Conservation (phyloP, 306 rosid species). For the Arachis stenosperma region DNA sequence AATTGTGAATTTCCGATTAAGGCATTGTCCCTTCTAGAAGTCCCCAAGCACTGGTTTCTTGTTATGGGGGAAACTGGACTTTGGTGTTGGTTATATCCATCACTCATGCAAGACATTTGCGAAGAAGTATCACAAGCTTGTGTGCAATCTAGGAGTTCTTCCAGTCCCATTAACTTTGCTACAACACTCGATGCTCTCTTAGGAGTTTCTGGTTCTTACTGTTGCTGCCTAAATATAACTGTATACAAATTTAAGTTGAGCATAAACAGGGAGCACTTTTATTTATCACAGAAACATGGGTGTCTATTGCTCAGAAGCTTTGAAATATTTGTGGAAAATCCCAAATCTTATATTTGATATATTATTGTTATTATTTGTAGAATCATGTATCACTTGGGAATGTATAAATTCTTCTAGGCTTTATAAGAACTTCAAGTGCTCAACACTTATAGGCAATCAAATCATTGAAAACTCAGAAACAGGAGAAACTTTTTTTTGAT, state of each 20-base stretch:
- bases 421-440: slow-evolving; percentile 11
- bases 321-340: background rate
- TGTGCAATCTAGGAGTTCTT: slow-evolving; percentile 52
- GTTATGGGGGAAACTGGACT: slow-evolving; percentile 14
- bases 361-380: background rate
- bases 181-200: slow-evolving; percentile 66
- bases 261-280: background rate
- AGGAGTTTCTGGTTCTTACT: slow-evolving; percentile 63
- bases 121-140: slow-evolving; percentile 47
- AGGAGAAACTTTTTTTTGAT: background rate
- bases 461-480: background rate
- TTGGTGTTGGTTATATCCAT: slow-evolving; percentile 46
- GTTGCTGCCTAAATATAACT: slow-evolving; percentile 33
- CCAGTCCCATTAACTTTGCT: slow-evolving; percentile 94
- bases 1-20: slow-evolving; percentile 38
- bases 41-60: slow-evolving; percentile 37
- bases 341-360: slow-evolving; percentile 6
- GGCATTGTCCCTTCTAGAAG: slow-evolving; percentile 47
- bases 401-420: slow-evolving; percentile 22
- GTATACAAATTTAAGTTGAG: background rate
- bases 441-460: background rate
- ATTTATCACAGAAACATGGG: background rate
- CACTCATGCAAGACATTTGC: slow-evolving; percentile 35
- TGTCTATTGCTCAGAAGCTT: background rate
- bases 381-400: slow-evolving; percentile 24